A percentile compares a stretch with the other conserved stretches of the same genome.
These are phyloP conservation scores for Astragalus glycyphyllos DNA, from an alignment of 306 rosid species.

Conservation along the genomic window DNA sequence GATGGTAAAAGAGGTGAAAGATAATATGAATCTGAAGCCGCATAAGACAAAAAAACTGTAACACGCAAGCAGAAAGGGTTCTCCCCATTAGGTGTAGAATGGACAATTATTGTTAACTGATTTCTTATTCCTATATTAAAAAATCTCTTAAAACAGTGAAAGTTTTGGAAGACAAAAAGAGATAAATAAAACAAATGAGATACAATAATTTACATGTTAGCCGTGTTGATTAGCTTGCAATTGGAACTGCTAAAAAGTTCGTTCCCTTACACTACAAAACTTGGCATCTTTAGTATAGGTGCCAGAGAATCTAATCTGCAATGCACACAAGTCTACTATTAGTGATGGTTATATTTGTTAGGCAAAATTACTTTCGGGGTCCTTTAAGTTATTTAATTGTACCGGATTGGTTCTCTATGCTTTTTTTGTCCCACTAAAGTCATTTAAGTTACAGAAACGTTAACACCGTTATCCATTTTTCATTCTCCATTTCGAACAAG, in stretches of 20 bases:
- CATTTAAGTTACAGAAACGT: too few species aligned
- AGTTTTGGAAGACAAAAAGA: not conserved
- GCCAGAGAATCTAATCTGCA: constrained; percentile 64
- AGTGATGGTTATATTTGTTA: constrained; percentile 26
- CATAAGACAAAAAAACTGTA: not conserved
- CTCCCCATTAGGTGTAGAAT: constrained; percentile 10
- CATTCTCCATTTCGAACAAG: too few species aligned
- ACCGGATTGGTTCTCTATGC: too few species aligned
- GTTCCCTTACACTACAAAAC: constrained; percentile 69
- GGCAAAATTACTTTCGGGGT: too few species aligned
- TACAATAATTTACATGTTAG: constrained; percentile 62
- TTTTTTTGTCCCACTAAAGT: too few species aligned
- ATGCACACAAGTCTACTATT: constrained; percentile 45
- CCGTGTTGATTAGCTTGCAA: constrained; percentile 50
- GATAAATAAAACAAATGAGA: not conserved
- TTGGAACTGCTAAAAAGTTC: constrained; percentile 44
- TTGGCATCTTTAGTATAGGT: constrained; percentile 49
- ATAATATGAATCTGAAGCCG: not conserved
- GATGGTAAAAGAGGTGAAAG: not conserved
- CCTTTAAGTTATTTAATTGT: too few species aligned
- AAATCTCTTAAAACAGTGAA: constrained; percentile 8
- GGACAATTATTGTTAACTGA: constrained; percentile 1
- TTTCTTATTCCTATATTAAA: constrained; percentile 25
- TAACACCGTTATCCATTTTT: too few species aligned
- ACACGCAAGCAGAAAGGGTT: not conserved